These are phyloP conservation scores for Ophiocordyceps camponoti-rufipedis DNA, from an alignment of 2,329 filamentous ascomycete genomes.

Conservation along the genomic window DNA sequence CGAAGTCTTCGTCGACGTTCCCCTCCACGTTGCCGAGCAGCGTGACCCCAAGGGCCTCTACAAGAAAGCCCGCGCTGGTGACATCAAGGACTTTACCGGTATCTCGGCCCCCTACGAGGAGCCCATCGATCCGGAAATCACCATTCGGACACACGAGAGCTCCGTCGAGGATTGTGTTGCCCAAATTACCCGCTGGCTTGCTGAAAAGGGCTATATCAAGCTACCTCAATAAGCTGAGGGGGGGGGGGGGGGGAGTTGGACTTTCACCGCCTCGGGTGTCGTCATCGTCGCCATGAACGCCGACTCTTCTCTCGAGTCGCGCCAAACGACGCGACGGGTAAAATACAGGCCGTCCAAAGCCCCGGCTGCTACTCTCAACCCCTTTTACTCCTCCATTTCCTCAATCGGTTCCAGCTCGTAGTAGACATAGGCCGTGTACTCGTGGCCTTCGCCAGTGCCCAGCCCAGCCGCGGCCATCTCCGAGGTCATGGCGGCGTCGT, in stretches of 20 bases:
- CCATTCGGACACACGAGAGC: slow-evolving; percentile 64
- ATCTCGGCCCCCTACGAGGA: slow-evolving; percentile 91
- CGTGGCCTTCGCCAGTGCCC: slow-evolving; percentile 49
- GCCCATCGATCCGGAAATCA: slow-evolving; percentile 70
- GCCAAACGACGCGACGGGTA: slow-evolving; percentile 6
- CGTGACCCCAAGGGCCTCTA: slow-evolving; percentile 95
- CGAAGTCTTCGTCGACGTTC: slow-evolving; percentile 85
- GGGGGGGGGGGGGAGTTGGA: too few relatives aligned
- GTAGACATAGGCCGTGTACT: slow-evolving; percentile 94
- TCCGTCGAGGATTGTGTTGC: slow-evolving; percentile 77
- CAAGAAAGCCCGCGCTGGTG: slow-evolving; percentile 83
- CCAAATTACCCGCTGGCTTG: slow-evolving; percentile 66
- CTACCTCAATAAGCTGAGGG: background rate
- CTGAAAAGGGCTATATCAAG: slow-evolving; percentile 38
- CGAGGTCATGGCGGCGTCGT: slow-evolving; percentile 60
- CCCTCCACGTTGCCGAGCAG: slow-evolving; percentile 80
- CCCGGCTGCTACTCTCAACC: background rate
- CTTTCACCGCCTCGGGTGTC: background rate
- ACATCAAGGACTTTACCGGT: slow-evolving; percentile 95
- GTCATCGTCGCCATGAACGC: too few relatives aligned
- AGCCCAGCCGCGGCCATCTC: slow-evolving; percentile 69
- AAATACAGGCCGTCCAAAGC: slow-evolving; percentile 11
- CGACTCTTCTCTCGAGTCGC: background rate
- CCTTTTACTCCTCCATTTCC: background rate
- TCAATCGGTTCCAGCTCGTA: slow-evolving; percentile 61